Base-by-base conservation (phyloP, 78 protist genomes). In the Dictyostelium brefeldianum region DNA sequence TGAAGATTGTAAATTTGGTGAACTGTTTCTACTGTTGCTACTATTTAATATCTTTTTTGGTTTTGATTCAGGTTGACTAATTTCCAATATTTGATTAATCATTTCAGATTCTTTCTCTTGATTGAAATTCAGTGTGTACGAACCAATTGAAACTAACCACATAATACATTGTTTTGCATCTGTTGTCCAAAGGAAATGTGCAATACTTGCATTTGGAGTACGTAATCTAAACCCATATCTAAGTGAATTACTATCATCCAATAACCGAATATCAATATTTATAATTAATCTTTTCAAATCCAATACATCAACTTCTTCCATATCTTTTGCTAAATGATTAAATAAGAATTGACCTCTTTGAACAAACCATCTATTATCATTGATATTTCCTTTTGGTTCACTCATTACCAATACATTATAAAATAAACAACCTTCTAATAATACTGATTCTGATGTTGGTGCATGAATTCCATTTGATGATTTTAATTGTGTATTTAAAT, bases 71-170 rank as follows among this genome's bases (percentile, higher is more conserved):
- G 93, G 93, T 87, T 87, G 93, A 64, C 53, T 22, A 18, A 87
- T 87, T n/a, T 87, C 93, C 17, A 87, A 62, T 10, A 87, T 87
- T 65, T 87, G 93, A n/a, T 56, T 87, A 31, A 87, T 87, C 93
- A 87, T 87, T 77, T 87, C 78, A 27, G 50, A 75, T 51, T 87
- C 93, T 18, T 74, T 87, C 50, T 87, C 93, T 57, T 47, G 84
- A 53, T 25, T 20, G 25, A 70, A 77, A 27, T 77, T 64, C 5
- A 64, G 4, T 0, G 93, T 87, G 22, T 27, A 65, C 0, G 5
- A 14, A 48, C 85, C 78, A 17, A 87, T 74, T 8, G 79, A 67
- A 20, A 87, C 93, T 20, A 87, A 46, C 93, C 93, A 87, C 78
- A 77, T 64, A 10, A 87, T 87, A 5, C 22, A 27, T n/a, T 74